These are phyloP conservation scores for Backusella circina DNA, from an alignment of 192 early-diverging fungal genomes.

Conservation along the genomic window DNA sequence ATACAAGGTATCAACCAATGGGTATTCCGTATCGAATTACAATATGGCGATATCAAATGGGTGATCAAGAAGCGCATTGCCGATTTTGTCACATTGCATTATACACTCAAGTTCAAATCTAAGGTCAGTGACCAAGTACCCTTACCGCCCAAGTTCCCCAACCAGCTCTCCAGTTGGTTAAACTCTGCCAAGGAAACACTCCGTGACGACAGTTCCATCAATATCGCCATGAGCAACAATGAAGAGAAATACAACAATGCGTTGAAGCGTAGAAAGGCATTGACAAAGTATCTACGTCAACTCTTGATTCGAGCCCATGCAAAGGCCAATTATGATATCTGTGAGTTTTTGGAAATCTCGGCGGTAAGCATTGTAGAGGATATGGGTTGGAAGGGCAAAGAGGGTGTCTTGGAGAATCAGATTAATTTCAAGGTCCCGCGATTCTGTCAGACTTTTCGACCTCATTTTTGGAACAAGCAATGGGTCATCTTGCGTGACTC, in stretches of 20 bases:
- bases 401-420: conserved; percentile 67
- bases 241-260: conserved; percentile 44
- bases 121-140: conserved; percentile 30
- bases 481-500: conserved; percentile 81
- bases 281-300: conserved; percentile 59
- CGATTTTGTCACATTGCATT: conserved; percentile 67
- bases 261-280: conserved; percentile 46
- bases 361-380: conserved; percentile 70
- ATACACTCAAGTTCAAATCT: conserved; percentile 46
- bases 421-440: conserved; percentile 39
- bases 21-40: conserved; percentile 34
- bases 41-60: conserved; percentile 81
- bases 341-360: conserved; percentile 75
- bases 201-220: conserved; percentile 3
- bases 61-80: conserved; percentile 58
- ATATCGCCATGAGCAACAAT: background rate
- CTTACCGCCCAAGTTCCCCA: conserved; percentile 31
- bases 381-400: conserved; percentile 85
- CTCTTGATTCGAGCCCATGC: conserved; percentile 62
- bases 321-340: conserved; percentile 62
- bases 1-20: conserved; percentile 28
- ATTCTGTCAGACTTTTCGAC: conserved; percentile 16
- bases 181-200: conserved; percentile 20
- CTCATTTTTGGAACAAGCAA: conserved; percentile 50
- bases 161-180: conserved; percentile 18